Conservation (phyloP, 2,329 filamentous ascomycete species). For the Alternaria tenuissima region DNA sequence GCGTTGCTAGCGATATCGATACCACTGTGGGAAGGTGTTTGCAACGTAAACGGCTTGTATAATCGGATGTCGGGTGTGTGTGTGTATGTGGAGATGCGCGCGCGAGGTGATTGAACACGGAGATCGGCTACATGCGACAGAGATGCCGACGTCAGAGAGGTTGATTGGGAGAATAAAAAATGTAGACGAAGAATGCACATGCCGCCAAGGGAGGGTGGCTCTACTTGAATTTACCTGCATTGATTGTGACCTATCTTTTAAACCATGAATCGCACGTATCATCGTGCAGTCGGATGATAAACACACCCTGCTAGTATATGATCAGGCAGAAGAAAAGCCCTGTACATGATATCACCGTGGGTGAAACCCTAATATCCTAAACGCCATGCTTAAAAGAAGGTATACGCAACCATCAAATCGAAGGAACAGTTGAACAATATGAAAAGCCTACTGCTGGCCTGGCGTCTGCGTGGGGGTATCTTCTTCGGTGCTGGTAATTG, state of each 20-base stretch:
- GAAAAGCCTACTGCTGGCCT: conserved; percentile 20
- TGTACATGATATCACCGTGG: conserved; percentile 6
- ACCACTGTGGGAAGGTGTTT: background rate
- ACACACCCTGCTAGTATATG: background rate
- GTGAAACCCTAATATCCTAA: conserved; percentile 19
- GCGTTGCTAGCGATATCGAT: background rate
- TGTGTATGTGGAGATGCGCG: background rate
- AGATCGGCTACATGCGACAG: background rate
- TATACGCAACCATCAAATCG: conserved; percentile 6
- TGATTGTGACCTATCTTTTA: conserved; percentile 7
- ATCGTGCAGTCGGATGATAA: conserved; percentile 8
- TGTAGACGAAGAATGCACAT: background rate
- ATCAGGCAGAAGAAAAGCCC: conserved; percentile 4
- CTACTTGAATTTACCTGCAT: conserved; percentile 6
- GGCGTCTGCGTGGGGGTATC: conserved; percentile 36
- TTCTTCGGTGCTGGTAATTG: conserved; percentile 43
- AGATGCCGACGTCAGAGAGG: background rate
- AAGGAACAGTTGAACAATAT: conserved; percentile 5
- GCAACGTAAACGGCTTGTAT: background rate
- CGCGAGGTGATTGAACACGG: background rate
- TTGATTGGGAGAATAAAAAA: background rate
- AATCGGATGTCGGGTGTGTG: background rate
- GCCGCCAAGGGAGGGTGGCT: background rate
- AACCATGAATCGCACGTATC: conserved; percentile 11
- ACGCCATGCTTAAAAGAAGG: conserved; percentile 30